phyloP scores from a whole-genome alignment of 306 rosid genomes.

The Cicer pinnatifidum region DNA sequence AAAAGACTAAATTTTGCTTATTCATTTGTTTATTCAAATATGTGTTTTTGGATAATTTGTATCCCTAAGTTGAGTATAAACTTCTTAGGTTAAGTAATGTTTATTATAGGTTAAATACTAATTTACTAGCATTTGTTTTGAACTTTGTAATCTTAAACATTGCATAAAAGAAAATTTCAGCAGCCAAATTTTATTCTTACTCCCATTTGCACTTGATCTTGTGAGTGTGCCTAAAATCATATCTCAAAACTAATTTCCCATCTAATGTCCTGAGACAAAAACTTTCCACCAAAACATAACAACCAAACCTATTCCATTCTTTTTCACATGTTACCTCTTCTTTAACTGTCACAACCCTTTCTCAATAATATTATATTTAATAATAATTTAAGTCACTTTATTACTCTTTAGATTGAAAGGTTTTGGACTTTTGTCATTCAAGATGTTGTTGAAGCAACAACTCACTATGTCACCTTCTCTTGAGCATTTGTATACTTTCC shows the following conservation, averaged over 20 bases:
- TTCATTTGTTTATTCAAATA: too few relatives aligned
- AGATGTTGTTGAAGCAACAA: conserved; percentile 65
- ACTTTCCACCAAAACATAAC: conserved; percentile 72
- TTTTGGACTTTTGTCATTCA: conserved; percentile 70
- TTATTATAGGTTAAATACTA: too few relatives aligned
- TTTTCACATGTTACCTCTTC: conserved; percentile 54
- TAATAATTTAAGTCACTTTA: too few relatives aligned
- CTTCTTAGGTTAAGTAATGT: too few relatives aligned
- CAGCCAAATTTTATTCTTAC: background rate
- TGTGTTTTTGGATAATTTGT: too few relatives aligned
- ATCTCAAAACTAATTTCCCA: conserved; percentile 58
- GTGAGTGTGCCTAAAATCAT: conserved; percentile 66
- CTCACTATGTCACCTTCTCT: conserved; percentile 68
- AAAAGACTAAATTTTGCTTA: too few relatives aligned
- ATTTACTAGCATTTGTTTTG: too few relatives aligned
- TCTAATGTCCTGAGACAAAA: conserved; percentile 65
- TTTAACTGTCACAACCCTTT: conserved; percentile 54
- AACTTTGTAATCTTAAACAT: too few relatives aligned
- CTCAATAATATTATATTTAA: too few relatives aligned
- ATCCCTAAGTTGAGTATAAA: too few relatives aligned
- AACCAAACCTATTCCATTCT: conserved; percentile 63
- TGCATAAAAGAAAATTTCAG: too few relatives aligned
- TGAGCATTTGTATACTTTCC: conserved; percentile 77
- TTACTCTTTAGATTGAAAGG: conserved; percentile 60
- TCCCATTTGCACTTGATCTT: conserved; percentile 64